phyloP scores from a whole-genome alignment of 106 monocot genomes.

The Allium cepa region DNA sequence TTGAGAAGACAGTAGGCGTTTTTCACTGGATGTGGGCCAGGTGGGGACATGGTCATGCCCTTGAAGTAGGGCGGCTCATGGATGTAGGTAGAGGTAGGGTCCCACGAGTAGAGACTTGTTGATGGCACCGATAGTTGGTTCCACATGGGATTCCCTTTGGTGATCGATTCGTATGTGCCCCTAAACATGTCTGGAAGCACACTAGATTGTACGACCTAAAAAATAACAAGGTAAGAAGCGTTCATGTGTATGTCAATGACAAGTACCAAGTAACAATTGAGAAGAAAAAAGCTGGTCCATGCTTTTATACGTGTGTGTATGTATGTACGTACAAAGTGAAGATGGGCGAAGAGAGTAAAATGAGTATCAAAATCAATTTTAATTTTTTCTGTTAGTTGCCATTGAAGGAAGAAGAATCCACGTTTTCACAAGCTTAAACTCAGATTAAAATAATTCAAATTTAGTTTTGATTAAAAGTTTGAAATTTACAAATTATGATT shows the following conservation, averaged over 20 bases:
- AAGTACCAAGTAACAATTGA: background rate
- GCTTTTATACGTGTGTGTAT: background rate
- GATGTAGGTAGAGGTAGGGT: slow-evolving; percentile 63
- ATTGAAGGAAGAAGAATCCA: too few relatives aligned
- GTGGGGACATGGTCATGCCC: slow-evolving; percentile 83
- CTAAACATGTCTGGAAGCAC: slow-evolving; percentile 76
- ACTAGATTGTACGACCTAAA: slow-evolving; percentile 38
- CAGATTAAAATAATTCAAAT: too few relatives aligned
- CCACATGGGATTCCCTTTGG: slow-evolving; percentile 32
- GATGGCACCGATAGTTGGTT: slow-evolving; percentile 45
- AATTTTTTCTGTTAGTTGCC: too few relatives aligned
- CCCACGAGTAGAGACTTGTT: slow-evolving; percentile 49
- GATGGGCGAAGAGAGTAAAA: too few relatives aligned
- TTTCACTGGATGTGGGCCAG: slow-evolving; percentile 75
- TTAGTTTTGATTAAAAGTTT: too few relatives aligned
- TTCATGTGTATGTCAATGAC: too few relatives aligned
- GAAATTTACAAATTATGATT: too few relatives aligned
- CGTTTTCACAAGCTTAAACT: too few relatives aligned
- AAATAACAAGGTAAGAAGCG: background rate
- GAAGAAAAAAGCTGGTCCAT: background rate
- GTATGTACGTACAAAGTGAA: background rate
- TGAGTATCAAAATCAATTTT: too few relatives aligned
- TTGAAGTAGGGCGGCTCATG: slow-evolving; percentile 96
- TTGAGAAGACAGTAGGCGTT: slow-evolving; percentile 74
- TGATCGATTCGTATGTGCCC: slow-evolving; percentile 69